A percentile compares a stretch with the other conserved stretches of the same genome.
These are phyloP conservation scores for Ceratobasidium sp. DNA, from an alignment of 1,284 basidiomycete genomes.

Conservation along the genomic window DNA sequence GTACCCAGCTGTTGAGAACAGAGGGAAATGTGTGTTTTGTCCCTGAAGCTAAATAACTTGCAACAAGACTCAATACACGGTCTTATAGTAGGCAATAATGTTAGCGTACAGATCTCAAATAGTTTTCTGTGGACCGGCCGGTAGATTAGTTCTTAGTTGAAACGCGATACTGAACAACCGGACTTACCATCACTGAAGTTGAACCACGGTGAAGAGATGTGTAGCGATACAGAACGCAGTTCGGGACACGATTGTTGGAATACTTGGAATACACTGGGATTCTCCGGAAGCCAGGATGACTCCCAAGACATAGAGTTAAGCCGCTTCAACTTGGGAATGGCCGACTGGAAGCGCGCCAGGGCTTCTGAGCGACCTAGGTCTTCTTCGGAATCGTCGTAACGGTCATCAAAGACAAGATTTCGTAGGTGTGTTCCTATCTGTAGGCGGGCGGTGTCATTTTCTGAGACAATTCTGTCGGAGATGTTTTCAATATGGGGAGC, in stretches of 20 bases:
- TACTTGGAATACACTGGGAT: not conserved
- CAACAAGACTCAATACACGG: not conserved
- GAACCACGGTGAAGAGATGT: slow-evolving; percentile 1
- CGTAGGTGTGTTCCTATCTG: slow-evolving; percentile 6
- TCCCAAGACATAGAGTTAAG: slow-evolving; percentile 12
- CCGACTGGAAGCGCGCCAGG: not conserved
- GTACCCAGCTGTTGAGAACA: not conserved
- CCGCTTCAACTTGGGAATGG: slow-evolving; percentile 1
- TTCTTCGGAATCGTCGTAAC: not conserved
- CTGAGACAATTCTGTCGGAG: not conserved
- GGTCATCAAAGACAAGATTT: slow-evolving; percentile 12
- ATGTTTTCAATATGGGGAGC: slow-evolving; percentile 7
- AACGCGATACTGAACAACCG: not conserved
- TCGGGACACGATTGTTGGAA: slow-evolving; percentile 10
- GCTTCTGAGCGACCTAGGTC: not conserved
- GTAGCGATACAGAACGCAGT: slow-evolving; percentile 3
- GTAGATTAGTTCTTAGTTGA: not conserved
- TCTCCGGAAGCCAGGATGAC: slow-evolving; percentile 6
- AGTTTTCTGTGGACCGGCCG: not conserved
- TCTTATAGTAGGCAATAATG: not conserved
- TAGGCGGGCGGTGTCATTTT: slow-evolving; percentile 1
- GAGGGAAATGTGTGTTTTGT: not conserved
- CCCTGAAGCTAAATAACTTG: slow-evolving; percentile 21
- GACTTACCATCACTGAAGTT: slow-evolving; percentile 9
- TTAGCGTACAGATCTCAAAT: slow-evolving; percentile 9